Base-by-base conservation (phyloP, 768 basidiomycete genomes). In the Ephemerocybe angulata region DNA sequence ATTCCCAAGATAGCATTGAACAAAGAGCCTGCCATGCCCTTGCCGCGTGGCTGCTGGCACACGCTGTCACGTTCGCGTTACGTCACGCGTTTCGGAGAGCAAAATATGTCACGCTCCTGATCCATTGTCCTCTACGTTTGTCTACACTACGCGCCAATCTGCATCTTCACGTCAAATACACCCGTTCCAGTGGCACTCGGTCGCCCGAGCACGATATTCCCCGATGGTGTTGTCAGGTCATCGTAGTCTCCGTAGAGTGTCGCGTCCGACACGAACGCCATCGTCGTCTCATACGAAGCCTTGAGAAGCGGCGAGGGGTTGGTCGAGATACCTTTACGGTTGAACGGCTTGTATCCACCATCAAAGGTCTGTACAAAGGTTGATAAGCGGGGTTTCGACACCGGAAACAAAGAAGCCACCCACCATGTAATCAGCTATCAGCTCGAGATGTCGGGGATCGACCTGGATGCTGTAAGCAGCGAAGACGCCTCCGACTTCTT, bases 381-480 rank as follows among this genome's bases (percentile, higher is more conserved):
- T 30, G 50, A 25, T 55, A 35, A 52, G 37, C 38, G 30, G 12
- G 24, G 19, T 47, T 25, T n/a, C 21, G 40, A 10, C 15, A 24
- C 6, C 55, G 13, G 43, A 27, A 50, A 30, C 13, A 35, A 28
- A 28, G 21, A 29, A 47, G 44, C 29, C 53, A 65, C 87, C 61
- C 65, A 96, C 96, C 97, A 99, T 99, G 69, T 98, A 99, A 70
- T 99, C 97, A 13, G 97, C 97, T 68, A 99, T 97, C 59, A 99
- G 78, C 63, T 96, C 93, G 46, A 98, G 77, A 75, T 99, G 97
- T 44, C 97, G 84, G 59, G 82, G 82, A 71, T 98, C 88, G 55
- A 99, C 96, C 56, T 90, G 90, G 63, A 99, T 99, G 65, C 87
- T 95, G 76, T 99, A 99, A 2, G 87, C 93, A 5, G 84, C 86